Evolutionary conservation across 192 early-diverging fungal genomes (phyloP), one percentile per base, ranked within the genome.

Genomic region (Cladochytrium replicatum): DNA sequence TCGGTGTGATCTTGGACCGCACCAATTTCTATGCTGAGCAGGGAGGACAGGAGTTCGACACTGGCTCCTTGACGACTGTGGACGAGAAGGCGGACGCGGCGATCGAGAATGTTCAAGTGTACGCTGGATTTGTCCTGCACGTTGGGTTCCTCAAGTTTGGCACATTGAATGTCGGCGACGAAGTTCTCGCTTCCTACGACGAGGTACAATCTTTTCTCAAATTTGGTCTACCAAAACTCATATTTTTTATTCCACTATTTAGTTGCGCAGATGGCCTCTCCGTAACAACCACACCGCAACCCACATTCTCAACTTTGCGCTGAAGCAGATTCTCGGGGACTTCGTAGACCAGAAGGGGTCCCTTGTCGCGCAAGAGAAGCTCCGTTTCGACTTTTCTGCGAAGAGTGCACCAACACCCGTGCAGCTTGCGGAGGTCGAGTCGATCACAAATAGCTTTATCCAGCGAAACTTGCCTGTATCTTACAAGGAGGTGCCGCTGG

Each of bases 11-110:
- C 23, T 77, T 94, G 49, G 91, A 98, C 72, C 74, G 82, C 55
- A 94, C 95, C 47, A 92, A 92, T 80, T 92, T 98, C 57, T 98
- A 98, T 55, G 91, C 95, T 21, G 95, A 96, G 68, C 82, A 83
- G 52, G 95, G 95, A 67, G 95, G 95, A 17, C 95, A 98, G 64
- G 80, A 85, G 58, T 91, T 83, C 63, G 95, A 98, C 58, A 86
- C 83, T 22, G 95, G 95, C 29, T 80, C 75, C 45, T 65, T 91
- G 43, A 80, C 87, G 11, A n/a, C n/a, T n/a, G 64, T 86, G n/a
- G 91, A 94, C 50, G 81, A 81, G 24, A 68, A 85, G 30, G 69
- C 78, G 26, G 92, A 96, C 55, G 93, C 96, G 52, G 79, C 77
- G 2, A 90, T 99, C 9, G 90, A 92, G 61, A 81, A 92, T 55